Conservation (phyloP, 768 basidiomycete genomes). For the Collybia mongolica region DNA sequence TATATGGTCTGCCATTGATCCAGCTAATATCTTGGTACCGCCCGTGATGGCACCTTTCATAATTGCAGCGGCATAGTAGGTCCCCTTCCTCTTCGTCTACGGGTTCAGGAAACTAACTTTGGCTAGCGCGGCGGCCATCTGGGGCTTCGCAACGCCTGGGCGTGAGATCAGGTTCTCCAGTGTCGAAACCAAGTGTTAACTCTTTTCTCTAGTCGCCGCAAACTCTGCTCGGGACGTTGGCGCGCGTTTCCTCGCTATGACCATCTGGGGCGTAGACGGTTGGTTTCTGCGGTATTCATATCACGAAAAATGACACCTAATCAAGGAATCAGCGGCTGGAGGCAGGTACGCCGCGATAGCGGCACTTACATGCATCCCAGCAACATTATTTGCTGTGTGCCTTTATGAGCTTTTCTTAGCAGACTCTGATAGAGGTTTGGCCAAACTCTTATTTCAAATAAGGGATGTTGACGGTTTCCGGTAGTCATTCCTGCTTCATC, state of each 20-base stretch:
- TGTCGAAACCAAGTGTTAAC: background rate
- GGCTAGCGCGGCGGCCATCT: slow-evolving; percentile 53
- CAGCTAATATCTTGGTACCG: slow-evolving; percentile 56
- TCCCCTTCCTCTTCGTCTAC: slow-evolving; percentile 1
- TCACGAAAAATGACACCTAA: background rate
- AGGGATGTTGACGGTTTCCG: background rate
- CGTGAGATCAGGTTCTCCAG: slow-evolving; percentile 29
- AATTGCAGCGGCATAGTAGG: slow-evolving; percentile 61
- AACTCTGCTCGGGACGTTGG: slow-evolving; percentile 73
- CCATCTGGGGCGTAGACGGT: slow-evolving; percentile 57
- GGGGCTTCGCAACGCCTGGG: slow-evolving; percentile 56
- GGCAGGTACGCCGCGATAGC: slow-evolving; percentile 60
- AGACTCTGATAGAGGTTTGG: slow-evolving; percentile 59
- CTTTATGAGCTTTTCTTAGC: slow-evolving; percentile 57
- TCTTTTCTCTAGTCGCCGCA: slow-evolving; percentile 42
- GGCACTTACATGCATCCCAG: slow-evolving; percentile 66
- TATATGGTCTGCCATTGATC: slow-evolving; percentile 55
- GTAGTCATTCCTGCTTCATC: slow-evolving; percentile 13
- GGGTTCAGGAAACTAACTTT: background rate
- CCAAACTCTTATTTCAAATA: background rate
- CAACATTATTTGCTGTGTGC: slow-evolving; percentile 51
- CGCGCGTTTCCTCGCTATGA: slow-evolving; percentile 56
- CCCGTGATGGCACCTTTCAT: slow-evolving; percentile 51
- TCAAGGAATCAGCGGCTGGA: slow-evolving; percentile 38
- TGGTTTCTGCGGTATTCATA: slow-evolving; percentile 3